A percentile compares a stretch with the other conserved stretches of the same genome.
These are phyloP conservation scores for Trichoderma endophyticum DNA, from an alignment of 2,329 filamentous ascomycete species.

Conservation along the genomic window DNA sequence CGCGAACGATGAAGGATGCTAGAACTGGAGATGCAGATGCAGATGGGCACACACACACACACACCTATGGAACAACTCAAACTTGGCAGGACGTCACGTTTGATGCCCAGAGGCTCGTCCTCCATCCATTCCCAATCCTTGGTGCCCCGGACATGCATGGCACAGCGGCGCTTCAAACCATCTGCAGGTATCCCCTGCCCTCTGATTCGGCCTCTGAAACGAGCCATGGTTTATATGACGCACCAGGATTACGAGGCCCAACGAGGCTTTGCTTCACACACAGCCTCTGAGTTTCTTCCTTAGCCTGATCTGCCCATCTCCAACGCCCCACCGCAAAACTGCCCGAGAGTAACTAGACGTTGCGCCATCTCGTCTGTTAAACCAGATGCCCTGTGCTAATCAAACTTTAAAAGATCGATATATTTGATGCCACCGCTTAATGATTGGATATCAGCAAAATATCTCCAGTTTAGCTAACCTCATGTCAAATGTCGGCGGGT, in stretches of 20 bases:
- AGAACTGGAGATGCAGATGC: neutral
- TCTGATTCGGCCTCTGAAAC: slow-evolving; percentile 3
- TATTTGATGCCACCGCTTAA: neutral
- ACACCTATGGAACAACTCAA: neutral
- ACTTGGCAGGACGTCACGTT: slow-evolving; percentile 1
- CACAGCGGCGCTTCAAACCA: neutral
- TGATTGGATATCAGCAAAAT: neutral
- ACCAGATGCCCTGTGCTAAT: neutral
- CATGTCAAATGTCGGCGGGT: neutral
- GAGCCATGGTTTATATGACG: neutral
- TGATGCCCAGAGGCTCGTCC: neutral
- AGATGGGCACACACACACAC: neutral
- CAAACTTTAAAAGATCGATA: neutral
- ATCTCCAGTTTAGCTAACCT: neutral
- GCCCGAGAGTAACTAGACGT: neutral
- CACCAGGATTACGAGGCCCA: neutral
- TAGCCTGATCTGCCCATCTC: neutral
- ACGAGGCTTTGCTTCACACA: neutral
- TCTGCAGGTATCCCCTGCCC: neutral
- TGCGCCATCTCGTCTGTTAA: neutral
- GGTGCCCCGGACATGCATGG: neutral
- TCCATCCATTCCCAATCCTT: neutral
- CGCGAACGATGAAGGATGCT: neutral
- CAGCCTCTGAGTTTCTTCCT: neutral
- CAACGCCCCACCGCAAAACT: neutral